Base-by-base conservation (phyloP, 106 monocot genomes). In the Amphibolis antarctica region DNA sequence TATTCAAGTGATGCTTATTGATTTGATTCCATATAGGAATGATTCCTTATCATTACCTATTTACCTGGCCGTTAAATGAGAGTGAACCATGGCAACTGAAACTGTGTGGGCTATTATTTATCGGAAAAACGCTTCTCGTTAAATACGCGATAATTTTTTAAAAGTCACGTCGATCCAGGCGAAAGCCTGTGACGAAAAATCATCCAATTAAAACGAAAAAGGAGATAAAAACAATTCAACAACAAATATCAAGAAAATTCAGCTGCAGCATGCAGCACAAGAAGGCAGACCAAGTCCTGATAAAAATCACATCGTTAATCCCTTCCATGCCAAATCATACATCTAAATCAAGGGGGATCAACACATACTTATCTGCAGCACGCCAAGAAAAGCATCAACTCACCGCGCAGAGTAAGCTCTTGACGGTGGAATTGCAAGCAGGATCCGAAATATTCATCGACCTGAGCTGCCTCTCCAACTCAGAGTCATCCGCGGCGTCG, bases 391-490 rank as follows among this genome's bases (percentile, higher is more conserved):
- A 59, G 29, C 5, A 12, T 31, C 17, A 28, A 10, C 64, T 77
- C 62, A 87, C 87, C 53, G 87, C 66, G 66, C 87, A 87, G 29
- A 87, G 66, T 14, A 83, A n/a, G 20, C 80, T 71, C 49, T 83
- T 75, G 66, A 83, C 69, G 20, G 80, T 17, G 12, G 83, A 64
- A 28, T 74, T 71, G 56, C 98, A 98, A 17, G 70, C 55, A 0
- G 84, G 24, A 57, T 83, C 76, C 12, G 84, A 79, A 26, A 91
- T 63, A 53, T 88, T 80, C 80, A 87, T 80, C 61, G 78, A 74
- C 30, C 61, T 23, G 68, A 91, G 87, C 73, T 72, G 66, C 71
- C 70, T 81, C 66, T 78, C 44, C 24, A 91, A 12, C 1, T 64
- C 60, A 3, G 79, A 43, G 44, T 94, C 93, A 10, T 78, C 82